A percentile compares a stretch with the other conserved stretches of the same genome.
These are phyloP conservation scores for Leccinum fuscescens DNA, from an alignment of 1,284 basidiomycete genomes.

Conservation along the genomic window DNA sequence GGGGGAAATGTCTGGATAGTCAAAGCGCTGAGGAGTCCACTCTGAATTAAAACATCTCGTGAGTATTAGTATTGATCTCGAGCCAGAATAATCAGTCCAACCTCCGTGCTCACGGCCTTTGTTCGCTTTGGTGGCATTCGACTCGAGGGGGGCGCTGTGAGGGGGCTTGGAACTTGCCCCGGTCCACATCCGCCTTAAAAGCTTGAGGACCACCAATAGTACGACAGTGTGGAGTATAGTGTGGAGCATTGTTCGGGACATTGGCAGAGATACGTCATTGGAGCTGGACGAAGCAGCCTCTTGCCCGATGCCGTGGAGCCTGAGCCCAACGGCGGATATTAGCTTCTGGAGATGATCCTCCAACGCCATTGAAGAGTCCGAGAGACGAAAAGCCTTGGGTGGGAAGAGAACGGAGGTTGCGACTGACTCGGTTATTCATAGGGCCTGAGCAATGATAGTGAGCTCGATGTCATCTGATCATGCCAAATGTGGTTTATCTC, in stretches of 20 bases:
- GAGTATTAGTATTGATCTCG: constrained; percentile 8
- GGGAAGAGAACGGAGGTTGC: constrained; percentile 2
- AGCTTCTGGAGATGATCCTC: constrained; percentile 12
- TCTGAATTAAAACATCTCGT: constrained; percentile 30
- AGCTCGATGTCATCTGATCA: constrained; percentile 11
- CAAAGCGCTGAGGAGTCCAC: constrained; percentile 49
- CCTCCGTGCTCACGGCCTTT: constrained; percentile 26
- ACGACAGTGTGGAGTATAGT: constrained; percentile 16
- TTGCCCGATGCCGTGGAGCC: constrained; percentile 1
- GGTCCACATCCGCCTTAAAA: constrained; percentile 18
- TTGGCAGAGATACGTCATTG: constrained; percentile 23
- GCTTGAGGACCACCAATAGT: constrained; percentile 11
- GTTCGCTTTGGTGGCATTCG: constrained; percentile 17
- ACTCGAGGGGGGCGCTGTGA: not conserved
- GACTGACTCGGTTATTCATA: not conserved
- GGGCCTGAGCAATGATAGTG: not conserved
- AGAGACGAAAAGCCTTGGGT: not conserved
- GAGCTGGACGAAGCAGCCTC: constrained; percentile 15
- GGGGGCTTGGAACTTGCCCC: not conserved
- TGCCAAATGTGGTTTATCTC: not conserved
- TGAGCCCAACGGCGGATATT: constrained; percentile 8
- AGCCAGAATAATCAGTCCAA: constrained; percentile 5
- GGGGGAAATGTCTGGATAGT: constrained; percentile 51
- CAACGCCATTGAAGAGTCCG: constrained; percentile 9
- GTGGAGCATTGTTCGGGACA: constrained; percentile 15